Evolutionary conservation across 2,329 filamentous ascomycete species (phyloP).

Genomic region (Huntiella moniliformis): DNA sequence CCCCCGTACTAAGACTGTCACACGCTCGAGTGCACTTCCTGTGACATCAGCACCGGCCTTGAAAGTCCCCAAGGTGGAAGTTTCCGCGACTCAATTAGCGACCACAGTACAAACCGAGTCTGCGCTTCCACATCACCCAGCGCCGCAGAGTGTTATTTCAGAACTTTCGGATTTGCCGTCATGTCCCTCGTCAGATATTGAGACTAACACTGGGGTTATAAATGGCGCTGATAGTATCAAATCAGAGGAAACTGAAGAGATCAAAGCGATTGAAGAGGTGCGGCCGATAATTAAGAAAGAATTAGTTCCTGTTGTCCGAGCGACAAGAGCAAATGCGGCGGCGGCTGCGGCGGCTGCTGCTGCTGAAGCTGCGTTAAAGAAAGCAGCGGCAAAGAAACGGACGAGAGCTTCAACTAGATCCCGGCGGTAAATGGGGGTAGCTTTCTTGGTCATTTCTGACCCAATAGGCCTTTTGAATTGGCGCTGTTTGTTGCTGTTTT

Average conservation of each 20-base stretch:
- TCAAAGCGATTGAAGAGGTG: constrained; percentile 1
- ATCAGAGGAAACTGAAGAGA: not conserved
- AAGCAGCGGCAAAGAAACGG: constrained; percentile 13
- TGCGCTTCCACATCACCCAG: constrained; percentile 9
- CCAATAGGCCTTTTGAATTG: not conserved
- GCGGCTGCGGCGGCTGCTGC: constrained; percentile 2
- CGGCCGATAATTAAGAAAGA: not conserved
- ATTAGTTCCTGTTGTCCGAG: constrained; percentile 1
- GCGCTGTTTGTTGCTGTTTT: not conserved
- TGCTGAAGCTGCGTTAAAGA: not conserved
- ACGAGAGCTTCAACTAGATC: constrained; percentile 14
- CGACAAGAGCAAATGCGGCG: constrained; percentile 8
- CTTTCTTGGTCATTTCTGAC: not conserved
- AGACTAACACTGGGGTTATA: not conserved
- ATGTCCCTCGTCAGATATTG: constrained; percentile 2
- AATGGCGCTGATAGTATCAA: not conserved
- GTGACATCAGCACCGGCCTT: no score
- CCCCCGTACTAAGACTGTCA: not conserved
- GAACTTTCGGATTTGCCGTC: constrained; percentile 10
- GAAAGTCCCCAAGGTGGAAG: not conserved
- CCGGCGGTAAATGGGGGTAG: constrained; percentile 6
- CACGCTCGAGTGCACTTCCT: no score
- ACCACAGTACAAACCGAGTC: not conserved
- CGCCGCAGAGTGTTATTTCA: constrained; percentile 7
- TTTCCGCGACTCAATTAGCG: not conserved